Evolutionary conservation across 2,329 filamentous ascomycete species (phyloP), one percentile per base, ranked within the genome.

Genomic region (Sarocladium oryzae): DNA sequence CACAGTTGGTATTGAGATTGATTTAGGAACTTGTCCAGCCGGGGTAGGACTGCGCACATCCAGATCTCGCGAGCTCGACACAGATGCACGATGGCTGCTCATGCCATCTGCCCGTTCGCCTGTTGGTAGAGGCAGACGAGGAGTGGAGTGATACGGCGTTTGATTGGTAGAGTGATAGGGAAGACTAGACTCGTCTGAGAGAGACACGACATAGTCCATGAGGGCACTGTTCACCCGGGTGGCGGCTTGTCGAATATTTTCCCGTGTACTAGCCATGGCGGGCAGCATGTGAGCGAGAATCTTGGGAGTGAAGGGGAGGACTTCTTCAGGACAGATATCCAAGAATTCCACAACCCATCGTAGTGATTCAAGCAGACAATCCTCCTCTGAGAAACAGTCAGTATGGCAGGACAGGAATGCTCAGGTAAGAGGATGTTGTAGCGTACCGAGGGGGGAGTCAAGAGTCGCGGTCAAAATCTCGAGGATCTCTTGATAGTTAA

Each of bases 321-420:
- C 95, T 62, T 99, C 93, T 64, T 96, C 93, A 0, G 93, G 92
- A 60, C 91, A 96, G 41, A 99, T 97, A 56, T 97, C 91, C 58
- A 99, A 86, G 65, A 99, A 96, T 54, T 87, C 88, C 57, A 96
- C 90, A 56, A 99, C 90, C 93, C 93, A 99, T 55, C 89, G 82
- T 24, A 99, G 75, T 2, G 91, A 90, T 50, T 95, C 95, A 35
- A 96, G 77, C 40, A 96, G 80, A 56, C 95, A 91, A 61, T 96
- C 89, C 65, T 97, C 90, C 64, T 96, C 91, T 85, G 40, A 21
- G 64, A 58, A 5, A 15, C 46, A 20, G 52, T 61, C 50, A 63
- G 57, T n/a, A 45, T 9, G 7, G 9, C 11, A 5, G 4, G 8
- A 5, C 5, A 20, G 50, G 21, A 6, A 15, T 16, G 26, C 18